Percentiles rank a stretch among this genome's conserved stretches.
Evolutionary conservation across 2,329 filamentous ascomycete genomes (phyloP).

Genomic region (Aspergillus jensenii): DNA sequence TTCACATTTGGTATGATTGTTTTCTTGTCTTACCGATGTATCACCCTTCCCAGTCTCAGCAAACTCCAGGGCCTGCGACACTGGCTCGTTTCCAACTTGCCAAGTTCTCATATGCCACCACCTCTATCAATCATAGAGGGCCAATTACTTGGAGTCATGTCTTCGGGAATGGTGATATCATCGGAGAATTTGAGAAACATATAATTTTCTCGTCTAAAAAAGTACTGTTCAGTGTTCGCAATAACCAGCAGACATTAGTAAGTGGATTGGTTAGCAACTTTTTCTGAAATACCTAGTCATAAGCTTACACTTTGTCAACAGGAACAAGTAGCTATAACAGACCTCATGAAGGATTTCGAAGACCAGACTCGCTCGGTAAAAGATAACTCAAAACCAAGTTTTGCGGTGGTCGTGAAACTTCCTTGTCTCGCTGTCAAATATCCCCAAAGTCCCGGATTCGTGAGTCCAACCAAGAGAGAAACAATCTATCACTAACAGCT

Average conservation of each 20-base stretch:
- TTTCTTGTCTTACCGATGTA: conserved; percentile 11
- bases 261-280: neutral
- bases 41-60: conserved; percentile 3
- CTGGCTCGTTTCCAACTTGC: conserved; percentile 30
- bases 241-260: conserved; percentile 39
- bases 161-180: conserved; percentile 36
- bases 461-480: conserved; percentile 5
- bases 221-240: conserved; percentile 33
- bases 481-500: neutral
- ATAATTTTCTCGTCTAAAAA: conserved; percentile 7
- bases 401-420: conserved; percentile 44
- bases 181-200: conserved; percentile 36
- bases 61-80: conserved; percentile 9
- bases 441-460: conserved; percentile 29
- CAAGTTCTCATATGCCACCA: conserved; percentile 49
- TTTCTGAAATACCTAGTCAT: neutral
- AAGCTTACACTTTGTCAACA: conserved; percentile 16
- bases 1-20: too few relatives aligned
- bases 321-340: conserved; percentile 44
- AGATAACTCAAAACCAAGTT: conserved; percentile 23
- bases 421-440: conserved; percentile 50
- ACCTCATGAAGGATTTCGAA: conserved; percentile 28
- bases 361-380: conserved; percentile 17
- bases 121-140: conserved; percentile 34
- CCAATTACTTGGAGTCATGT: conserved; percentile 48